Evolutionary conservation across 2,329 filamentous ascomycete genomes (phyloP), one percentile per base, ranked within the genome.

Genomic region (Aureobasidium sp.): DNA sequence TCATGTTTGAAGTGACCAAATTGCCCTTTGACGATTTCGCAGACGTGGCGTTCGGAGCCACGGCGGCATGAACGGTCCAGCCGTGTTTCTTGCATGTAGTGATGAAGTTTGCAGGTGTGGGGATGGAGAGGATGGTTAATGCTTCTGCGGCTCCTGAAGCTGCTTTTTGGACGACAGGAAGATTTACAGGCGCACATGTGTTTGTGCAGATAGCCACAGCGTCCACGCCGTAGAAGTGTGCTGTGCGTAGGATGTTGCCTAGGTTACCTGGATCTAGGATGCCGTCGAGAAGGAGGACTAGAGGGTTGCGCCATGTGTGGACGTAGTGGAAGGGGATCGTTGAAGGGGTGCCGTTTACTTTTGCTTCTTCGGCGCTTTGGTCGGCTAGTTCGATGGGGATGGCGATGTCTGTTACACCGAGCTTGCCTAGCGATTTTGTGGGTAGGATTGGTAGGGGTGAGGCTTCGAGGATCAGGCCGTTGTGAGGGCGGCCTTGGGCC

Each of bases 151-250:
- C 93, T 8, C 94, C 94, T 0, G 91, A 87, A 0, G 92, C 92
- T 0, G 93, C 89, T 74, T 97, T 97, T 64, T 96, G 82, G 0
- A 91, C 87, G 9, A 90, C 87, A 9, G 92, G 84, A 0, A 91
- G 82, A 8, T 87, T 89, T 64, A 97, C 78, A 0, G 86, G 82
- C 0, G 92, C 89, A 17, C 88, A 90, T 10, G 75, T 87, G 63
- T 85, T 84, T 34, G 82, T 86, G 2, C 90, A 89, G 61, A 96
- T 85, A 2, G 86, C 85, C 24, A 99, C 84, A 5, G 90, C 92
- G 61, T 92, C 89, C 6, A 90, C 87, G 26, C 93, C 93, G n/a
- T 97, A 83, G 73, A 94, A 97, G 70, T 90, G 88, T 2, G 92
- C 91, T 6, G 90, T 90, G 39, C 94, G 88, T 47, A 97, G 81